These are phyloP conservation scores for Solanum hybrid DNA, from an alignment of 305 asterid species.

Conservation along the genomic window DNA sequence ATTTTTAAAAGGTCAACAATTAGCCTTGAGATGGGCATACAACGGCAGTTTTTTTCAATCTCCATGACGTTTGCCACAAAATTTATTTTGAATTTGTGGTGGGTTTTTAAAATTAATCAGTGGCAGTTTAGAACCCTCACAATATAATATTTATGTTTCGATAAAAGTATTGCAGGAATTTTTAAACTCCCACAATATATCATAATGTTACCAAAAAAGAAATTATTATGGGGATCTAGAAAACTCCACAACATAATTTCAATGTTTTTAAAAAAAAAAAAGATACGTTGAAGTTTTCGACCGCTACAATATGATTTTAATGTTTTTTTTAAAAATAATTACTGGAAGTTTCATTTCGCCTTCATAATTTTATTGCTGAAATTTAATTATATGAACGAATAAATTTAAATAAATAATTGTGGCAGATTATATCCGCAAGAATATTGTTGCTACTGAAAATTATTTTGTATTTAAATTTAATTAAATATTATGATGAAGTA, in stretches of 20 bases:
- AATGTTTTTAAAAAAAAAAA: background rate
- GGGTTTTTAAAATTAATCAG: background rate
- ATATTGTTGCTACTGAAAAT: background rate
- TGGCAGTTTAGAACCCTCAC: background rate
- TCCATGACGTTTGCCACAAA: background rate
- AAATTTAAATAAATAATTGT: no score
- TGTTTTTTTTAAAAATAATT: no score
- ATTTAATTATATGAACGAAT: no score
- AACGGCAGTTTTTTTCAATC: background rate
- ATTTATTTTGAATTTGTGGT: background rate
- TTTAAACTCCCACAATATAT: background rate
- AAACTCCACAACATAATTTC: background rate
- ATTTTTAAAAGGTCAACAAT: background rate
- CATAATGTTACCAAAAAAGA: background rate
- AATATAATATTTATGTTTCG: background rate
- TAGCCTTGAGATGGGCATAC: background rate
- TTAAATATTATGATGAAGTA: background rate
- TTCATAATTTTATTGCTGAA: background rate
- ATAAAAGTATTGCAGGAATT: background rate
- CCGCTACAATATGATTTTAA: background rate
- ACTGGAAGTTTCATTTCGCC: no score
- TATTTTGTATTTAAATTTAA: no score
- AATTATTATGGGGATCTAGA: background rate
- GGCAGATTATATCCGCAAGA: no score
- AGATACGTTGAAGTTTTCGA: background rate